Evolutionary conservation across 179 eudicot species (phyloP).

Genomic region (Beta macrorhiza): DNA sequence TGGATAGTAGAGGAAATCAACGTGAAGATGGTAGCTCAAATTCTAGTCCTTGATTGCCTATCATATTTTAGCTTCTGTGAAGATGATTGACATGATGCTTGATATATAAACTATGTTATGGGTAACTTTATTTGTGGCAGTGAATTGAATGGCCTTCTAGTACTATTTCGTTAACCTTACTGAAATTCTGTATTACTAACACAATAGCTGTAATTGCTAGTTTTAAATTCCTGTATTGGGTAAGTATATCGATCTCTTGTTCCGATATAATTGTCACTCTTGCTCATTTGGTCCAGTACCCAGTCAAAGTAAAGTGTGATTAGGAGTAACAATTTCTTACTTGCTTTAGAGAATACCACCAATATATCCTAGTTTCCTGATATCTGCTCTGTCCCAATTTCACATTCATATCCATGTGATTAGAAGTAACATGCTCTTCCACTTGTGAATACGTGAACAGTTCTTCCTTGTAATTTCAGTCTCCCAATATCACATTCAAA

Average conservation of each 20-base stretch:
- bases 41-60: constrained; percentile 4
- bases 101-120: background rate
- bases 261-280: background rate
- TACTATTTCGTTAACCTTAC: background rate
- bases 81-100: background rate
- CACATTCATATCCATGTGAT: too few relatives aligned
- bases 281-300: background rate
- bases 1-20: constrained; percentile 69
- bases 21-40: constrained; percentile 74
- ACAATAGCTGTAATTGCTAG: background rate
- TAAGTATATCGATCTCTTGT: background rate
- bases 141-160: background rate
- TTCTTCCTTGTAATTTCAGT: too few relatives aligned
- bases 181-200: background rate
- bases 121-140: background rate
- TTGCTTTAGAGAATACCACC: too few relatives aligned
- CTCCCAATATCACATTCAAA: too few relatives aligned
- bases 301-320: background rate
- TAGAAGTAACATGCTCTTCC: too few relatives aligned
- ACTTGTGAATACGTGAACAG: too few relatives aligned
- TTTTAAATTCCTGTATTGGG: background rate
- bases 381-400: too few relatives aligned
- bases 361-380: too few relatives aligned
- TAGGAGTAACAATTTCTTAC: too few relatives aligned
- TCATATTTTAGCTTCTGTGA: background rate